A percentile compares a stretch with the other conserved stretches of the same genome.
Conservation (phyloP, 352 stramenopile species). For the Globisporangium polare region DNA sequence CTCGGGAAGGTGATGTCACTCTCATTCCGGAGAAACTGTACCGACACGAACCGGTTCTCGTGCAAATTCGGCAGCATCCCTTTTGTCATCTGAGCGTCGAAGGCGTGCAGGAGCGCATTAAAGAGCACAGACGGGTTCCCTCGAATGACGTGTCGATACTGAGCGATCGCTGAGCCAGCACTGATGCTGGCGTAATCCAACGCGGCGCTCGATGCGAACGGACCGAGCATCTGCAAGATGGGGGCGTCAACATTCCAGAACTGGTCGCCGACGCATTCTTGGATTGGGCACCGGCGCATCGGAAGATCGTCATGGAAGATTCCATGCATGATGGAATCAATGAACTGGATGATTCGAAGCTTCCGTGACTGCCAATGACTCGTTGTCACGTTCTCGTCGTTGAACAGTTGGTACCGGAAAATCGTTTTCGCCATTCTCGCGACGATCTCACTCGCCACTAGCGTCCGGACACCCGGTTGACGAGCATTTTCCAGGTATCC, state of each 20-base stretch:
- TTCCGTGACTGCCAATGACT: constrained; percentile 60
- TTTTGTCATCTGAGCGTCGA: constrained; percentile 46
- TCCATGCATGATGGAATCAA: constrained; percentile 67
- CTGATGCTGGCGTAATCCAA: constrained; percentile 23
- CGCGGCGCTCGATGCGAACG: constrained; percentile 51
- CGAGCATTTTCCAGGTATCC: constrained; percentile 28
- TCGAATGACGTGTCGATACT: constrained; percentile 47
- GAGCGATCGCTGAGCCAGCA: constrained; percentile 18
- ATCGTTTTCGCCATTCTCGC: constrained; percentile 68
- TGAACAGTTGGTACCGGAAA: constrained; percentile 58
- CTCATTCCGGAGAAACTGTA: constrained; percentile 55
- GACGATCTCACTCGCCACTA: constrained; percentile 71
- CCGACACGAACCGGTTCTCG: constrained; percentile 46
- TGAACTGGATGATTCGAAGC: constrained; percentile 50
- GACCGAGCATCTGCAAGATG: constrained; percentile 57
- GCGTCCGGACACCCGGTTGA: constrained; percentile 46
- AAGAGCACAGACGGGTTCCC: constrained; percentile 58
- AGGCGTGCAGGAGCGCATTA: constrained; percentile 47
- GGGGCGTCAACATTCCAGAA: constrained; percentile 75
- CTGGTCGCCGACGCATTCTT: constrained; percentile 48
- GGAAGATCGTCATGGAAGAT: constrained; percentile 49
- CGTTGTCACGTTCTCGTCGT: constrained; percentile 35
- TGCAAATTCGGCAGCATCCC: constrained; percentile 51
- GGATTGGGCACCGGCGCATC: constrained; percentile 19
- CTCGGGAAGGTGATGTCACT: constrained; percentile 50